Evolutionary conservation across 148 eudicot species (phyloP).

Genomic region (Rhododendron henanense): DNA sequence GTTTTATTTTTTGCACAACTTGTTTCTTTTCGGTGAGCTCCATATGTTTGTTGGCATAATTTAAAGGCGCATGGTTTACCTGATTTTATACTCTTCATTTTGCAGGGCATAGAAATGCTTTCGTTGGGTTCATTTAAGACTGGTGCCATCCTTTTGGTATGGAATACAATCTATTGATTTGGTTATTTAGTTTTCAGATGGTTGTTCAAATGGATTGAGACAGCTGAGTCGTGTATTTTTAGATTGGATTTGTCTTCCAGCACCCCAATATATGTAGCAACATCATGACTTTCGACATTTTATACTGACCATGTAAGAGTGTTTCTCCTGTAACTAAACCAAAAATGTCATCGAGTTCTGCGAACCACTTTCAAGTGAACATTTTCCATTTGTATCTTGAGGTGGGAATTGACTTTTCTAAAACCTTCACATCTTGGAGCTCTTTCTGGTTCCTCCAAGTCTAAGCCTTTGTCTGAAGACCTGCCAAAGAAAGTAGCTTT

Average conservation of each 20-base stretch:
- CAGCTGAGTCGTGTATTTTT: not conserved
- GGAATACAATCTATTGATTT: slow-evolving; percentile 22
- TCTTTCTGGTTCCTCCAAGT: not conserved
- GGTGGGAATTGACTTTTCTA: not conserved
- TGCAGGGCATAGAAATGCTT: slow-evolving; percentile 98
- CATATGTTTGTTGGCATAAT: slow-evolving; percentile 2
- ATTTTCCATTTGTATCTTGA: not conserved
- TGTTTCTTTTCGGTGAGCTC: not conserved
- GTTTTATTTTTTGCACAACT: not conserved
- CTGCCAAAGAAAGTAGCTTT: not conserved
- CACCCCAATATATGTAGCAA: not conserved
- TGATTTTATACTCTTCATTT: slow-evolving; percentile 7
- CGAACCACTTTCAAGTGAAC: not conserved
- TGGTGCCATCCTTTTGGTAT: slow-evolving; percentile 66
- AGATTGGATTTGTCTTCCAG: not conserved
- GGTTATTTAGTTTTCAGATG: slow-evolving; percentile 13
- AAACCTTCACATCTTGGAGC: not conserved
- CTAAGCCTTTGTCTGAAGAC: not conserved
- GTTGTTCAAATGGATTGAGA: not conserved
- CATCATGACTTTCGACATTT: not conserved
- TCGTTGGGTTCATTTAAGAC: slow-evolving; percentile 98
- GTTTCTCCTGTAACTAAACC: not conserved
- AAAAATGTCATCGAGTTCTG: not conserved
- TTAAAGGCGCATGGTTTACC: not conserved
- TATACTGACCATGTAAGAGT: not conserved